These are phyloP conservation scores for Amylostereum areolatum DNA, from an alignment of 1,284 basidiomycete genomes.

Conservation along the genomic window DNA sequence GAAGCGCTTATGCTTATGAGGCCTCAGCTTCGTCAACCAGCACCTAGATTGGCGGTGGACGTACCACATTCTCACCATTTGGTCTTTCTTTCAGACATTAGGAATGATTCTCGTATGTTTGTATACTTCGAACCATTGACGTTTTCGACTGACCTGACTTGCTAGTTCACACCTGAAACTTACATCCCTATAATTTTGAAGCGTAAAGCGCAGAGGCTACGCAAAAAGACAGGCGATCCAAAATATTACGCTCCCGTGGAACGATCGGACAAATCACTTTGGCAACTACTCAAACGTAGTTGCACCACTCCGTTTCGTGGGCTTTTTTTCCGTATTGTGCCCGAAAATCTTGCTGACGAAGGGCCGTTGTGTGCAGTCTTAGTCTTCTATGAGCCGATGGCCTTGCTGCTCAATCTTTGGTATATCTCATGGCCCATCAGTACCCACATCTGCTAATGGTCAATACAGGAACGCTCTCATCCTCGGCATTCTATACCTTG, in stretches of 20 bases:
- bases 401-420: slow-evolving; percentile 59
- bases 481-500: slow-evolving; percentile 72
- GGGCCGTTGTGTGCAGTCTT: slow-evolving; percentile 42
- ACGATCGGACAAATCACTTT: slow-evolving; percentile 32
- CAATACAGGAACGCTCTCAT: slow-evolving; percentile 46
- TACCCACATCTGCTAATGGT: neutral
- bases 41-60: slow-evolving; percentile 76
- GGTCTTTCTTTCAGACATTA: slow-evolving; percentile 44
- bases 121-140: neutral
- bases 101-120: slow-evolving; percentile 43
- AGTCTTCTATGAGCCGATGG: slow-evolving; percentile 69
- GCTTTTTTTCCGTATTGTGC: slow-evolving; percentile 18
- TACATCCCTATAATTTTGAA: slow-evolving; percentile 61
- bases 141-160: neutral
- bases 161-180: slow-evolving; percentile 68
- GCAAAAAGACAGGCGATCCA: slow-evolving; percentile 49
- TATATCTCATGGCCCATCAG: slow-evolving; percentile 8
- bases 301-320: slow-evolving; percentile 64
- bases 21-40: slow-evolving; percentile 37
- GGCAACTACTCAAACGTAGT: slow-evolving; percentile 32
- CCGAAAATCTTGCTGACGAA: neutral
- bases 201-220: slow-evolving; percentile 49
- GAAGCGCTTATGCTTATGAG: neutral
- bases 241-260: slow-evolving; percentile 57
- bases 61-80: slow-evolving; percentile 62